phyloP scores from a whole-genome alignment of 2,329 filamentous ascomycete species.

The Aspergillus neotritici region DNA sequence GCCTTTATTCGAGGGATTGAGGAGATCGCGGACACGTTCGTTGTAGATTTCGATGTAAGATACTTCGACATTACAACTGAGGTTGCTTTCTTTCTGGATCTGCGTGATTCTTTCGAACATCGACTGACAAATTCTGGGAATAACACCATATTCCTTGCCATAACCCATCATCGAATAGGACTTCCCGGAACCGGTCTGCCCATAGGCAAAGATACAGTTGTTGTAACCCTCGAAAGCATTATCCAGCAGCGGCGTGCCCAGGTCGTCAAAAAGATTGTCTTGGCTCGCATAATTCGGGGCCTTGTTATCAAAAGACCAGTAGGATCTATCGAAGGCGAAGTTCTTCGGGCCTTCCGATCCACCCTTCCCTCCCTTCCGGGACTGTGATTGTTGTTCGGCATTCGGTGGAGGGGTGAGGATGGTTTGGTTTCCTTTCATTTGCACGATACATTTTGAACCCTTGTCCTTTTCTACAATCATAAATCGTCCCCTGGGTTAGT shows the following conservation, averaged over 20 bases:
- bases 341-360: slow-evolving; percentile 66
- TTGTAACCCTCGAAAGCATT: slow-evolving; percentile 99
- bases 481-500: background rate
- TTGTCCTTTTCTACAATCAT: slow-evolving; percentile 69
- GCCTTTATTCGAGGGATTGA: slow-evolving; percentile 92
- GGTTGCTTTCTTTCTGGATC: slow-evolving; percentile 66
- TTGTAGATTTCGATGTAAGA: slow-evolving; percentile 99
- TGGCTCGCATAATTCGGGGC: slow-evolving; percentile 84
- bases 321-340: slow-evolving; percentile 94
- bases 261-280: slow-evolving; percentile 77
- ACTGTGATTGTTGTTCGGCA: slow-evolving; percentile 48
- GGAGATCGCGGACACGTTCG: slow-evolving; percentile 87
- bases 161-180: slow-evolving; percentile 99
- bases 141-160: slow-evolving; percentile 89
- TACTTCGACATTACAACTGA: slow-evolving; percentile 90
- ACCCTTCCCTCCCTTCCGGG: slow-evolving; percentile 52
- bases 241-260: slow-evolving; percentile 85
- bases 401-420: slow-evolving; percentile 69
- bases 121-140: slow-evolving; percentile 92
- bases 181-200: slow-evolving; percentile 96
- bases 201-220: slow-evolving; percentile 99
- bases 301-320: slow-evolving; percentile 90
- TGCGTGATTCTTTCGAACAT: slow-evolving; percentile 85
- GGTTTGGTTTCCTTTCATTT: slow-evolving; percentile 92
- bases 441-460: slow-evolving; percentile 90